phyloP scores from a whole-genome alignment of 129 eudicot genomes.

The Chrysanthemum seticuspe region DNA sequence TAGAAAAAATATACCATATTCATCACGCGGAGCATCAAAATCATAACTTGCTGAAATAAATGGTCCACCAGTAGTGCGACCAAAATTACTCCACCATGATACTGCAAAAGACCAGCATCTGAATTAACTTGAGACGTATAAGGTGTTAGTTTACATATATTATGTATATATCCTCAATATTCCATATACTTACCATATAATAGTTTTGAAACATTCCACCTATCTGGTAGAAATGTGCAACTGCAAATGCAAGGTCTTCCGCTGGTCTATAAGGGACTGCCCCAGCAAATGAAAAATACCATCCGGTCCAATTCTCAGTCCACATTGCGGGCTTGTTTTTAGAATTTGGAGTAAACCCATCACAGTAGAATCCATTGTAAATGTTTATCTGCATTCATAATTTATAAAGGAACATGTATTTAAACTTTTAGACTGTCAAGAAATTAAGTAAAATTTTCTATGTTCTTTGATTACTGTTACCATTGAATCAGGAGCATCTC shows the following conservation, averaged over 20 bases:
- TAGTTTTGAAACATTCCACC: constrained; percentile 91
- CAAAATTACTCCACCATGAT: constrained; percentile 98
- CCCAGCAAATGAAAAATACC: constrained; percentile 77
- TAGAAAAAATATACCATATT: constrained; percentile 57
- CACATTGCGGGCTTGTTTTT: constrained; percentile 80
- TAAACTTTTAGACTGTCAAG: too few species aligned
- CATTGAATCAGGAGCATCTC: too few species aligned
- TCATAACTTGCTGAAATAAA: constrained; percentile 82
- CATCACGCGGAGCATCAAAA: constrained; percentile 97
- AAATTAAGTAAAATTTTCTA: too few species aligned
- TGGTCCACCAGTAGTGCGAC: constrained; percentile 79
- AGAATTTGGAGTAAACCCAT: constrained; percentile 84
- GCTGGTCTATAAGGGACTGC: constrained; percentile 81
- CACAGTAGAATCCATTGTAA: constrained; percentile 95
- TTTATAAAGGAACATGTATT: background rate
- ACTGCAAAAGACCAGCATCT: constrained; percentile 35
- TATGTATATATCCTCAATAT: background rate
- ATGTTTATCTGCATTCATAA: constrained; percentile 63
- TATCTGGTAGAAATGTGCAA: constrained; percentile 83
- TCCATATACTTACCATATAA: constrained; percentile 62
- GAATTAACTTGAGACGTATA: too few species aligned
- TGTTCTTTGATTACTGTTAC: too few species aligned
- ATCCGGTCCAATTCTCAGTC: constrained; percentile 99
- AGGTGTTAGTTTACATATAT: too few species aligned
- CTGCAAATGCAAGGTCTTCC: constrained; percentile 83